A percentile compares a stretch with the other conserved stretches of the same genome.
Conservation (phyloP, 2,329 filamentous ascomycete species). For the Fusarium sp. region DNA sequence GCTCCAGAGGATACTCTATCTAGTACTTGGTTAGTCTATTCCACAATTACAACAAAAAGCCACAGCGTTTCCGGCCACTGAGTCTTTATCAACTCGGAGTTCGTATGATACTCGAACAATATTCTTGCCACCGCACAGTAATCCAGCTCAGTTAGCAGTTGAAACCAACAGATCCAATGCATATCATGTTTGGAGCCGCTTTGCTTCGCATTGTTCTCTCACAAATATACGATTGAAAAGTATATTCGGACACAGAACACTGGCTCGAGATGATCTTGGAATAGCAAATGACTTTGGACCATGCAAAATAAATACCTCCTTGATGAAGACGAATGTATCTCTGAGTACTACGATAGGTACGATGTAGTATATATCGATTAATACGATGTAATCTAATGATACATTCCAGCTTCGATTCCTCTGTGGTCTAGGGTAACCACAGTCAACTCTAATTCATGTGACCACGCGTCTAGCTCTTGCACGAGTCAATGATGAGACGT, state of each 20-base stretch:
- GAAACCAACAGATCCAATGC: conserved; percentile 28
- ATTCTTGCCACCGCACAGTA: neutral
- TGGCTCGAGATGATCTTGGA: no score
- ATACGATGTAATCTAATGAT: neutral
- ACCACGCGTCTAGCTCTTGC: conserved; percentile 39
- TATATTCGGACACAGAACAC: no score
- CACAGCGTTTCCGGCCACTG: neutral
- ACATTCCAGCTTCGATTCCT: neutral
- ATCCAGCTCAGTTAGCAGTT: neutral
- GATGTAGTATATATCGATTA: no score
- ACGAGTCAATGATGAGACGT: conserved; percentile 28
- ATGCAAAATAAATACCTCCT: no score
- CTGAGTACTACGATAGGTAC: no score
- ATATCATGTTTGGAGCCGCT: conserved; percentile 39
- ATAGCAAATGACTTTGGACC: neutral
- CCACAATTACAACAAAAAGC: neutral
- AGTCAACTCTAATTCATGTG: conserved; percentile 37
- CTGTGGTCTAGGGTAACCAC: conserved; percentile 4
- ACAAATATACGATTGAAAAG: conserved; percentile 11
- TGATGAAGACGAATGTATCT: no score
- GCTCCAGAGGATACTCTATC: neutral
- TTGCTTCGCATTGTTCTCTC: conserved; percentile 18
- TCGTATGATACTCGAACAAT: neutral
- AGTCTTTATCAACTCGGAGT: neutral
- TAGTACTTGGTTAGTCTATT: no score